Evolutionary conservation across 768 basidiomycete species (phyloP), one percentile per base, ranked within the genome.

Genomic region (Naematelia encephala): DNA sequence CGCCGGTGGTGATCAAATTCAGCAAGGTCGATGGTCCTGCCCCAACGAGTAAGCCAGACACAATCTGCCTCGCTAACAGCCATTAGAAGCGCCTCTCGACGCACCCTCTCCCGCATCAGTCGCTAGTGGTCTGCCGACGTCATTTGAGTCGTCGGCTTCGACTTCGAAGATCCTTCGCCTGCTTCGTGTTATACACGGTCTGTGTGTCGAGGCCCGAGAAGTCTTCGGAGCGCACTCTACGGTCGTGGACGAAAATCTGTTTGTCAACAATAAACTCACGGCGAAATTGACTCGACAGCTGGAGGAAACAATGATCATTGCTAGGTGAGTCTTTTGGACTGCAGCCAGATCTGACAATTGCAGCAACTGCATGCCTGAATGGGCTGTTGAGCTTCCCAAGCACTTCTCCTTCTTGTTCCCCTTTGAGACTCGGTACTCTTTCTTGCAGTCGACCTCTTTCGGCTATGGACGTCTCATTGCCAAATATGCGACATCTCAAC

Each of bases 331-430:
- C n/a, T 44, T n/a, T 3, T 1, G 53, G 19, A 26, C 21, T 19
- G 14, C 8, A 12, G 4, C 34, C 14, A 26, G 12, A 29, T 22
- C 19, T 29, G 27, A 48, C n/a, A 34, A 56, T 34, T n/a, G 13
- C 55, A 96, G 94, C 69, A 90, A 90, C 23, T 98, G 96, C 78
- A 80, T 98, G 3, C 96, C 96, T 4, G 92, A 96, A 71, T 99
- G 96, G 96, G 90, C 94, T 0, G 80, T 92, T 45, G 94, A 98
- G 74, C 83, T 99, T 4, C 92, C 93, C 1, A 90, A 90, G 69
- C 88, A 92, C 69, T 99, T 96, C 83, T 89, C 94, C 0, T 99
- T 99, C 85, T 83, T 99, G 10, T 98, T 99, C 83, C 96, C 96
- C 0, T 98, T 99, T 78, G 88, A 93, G 21, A 96, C 93, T 12